Base-by-base conservation (phyloP, 257 asterid genomes). In the Forsythia viridissima region DNA sequence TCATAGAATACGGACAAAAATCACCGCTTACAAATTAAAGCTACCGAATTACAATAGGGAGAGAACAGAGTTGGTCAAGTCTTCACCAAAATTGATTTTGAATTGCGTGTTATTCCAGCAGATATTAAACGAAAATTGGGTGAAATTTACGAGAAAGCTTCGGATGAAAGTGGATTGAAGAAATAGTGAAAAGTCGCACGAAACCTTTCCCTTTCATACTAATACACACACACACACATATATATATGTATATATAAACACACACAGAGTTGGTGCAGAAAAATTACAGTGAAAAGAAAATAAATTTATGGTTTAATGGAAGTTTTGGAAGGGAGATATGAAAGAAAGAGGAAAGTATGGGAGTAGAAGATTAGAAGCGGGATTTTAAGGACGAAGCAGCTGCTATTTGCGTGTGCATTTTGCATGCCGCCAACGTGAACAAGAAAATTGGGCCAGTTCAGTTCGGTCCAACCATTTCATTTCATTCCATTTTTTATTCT, bases 361-460 rank as follows among this genome's bases (percentile, higher is more conserved):
- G 37, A 21, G 12, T 21, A 21, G 68, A 59, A 59, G 36, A 61
- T 59, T n/a, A 21, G 10, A 55, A 3, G 37, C 7, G 9, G 24
- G 65, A 21, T 6, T n/a, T 10, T 7, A 10, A 13, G 34, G 65
- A 42, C 36, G 38, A 68, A 59, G 44, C 34, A 24, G 66, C 21
- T n/a, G 42, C n/a, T n/a, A 65, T 4, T 15, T 51, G 38, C 70
- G 75, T 69, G 80, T 77, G 2, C 70, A 16, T 69, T 67, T 18
- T 16, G 44, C 36, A 77, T 24, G 75, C 75, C 48, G 80, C 79
- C 73, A 65, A 8, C 75, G 65, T 76, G 80, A 72, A 68, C 70
- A 5, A 39, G 52, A 20, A 38, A 0, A 3, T 5, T 40, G 78
- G 71, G 6, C 71, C 21, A 63, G 38, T 63, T 4, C 70, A 1